Conservation (phyloP, 1,284 basidiomycete species). For the Cryptococcus sp. region DNA sequence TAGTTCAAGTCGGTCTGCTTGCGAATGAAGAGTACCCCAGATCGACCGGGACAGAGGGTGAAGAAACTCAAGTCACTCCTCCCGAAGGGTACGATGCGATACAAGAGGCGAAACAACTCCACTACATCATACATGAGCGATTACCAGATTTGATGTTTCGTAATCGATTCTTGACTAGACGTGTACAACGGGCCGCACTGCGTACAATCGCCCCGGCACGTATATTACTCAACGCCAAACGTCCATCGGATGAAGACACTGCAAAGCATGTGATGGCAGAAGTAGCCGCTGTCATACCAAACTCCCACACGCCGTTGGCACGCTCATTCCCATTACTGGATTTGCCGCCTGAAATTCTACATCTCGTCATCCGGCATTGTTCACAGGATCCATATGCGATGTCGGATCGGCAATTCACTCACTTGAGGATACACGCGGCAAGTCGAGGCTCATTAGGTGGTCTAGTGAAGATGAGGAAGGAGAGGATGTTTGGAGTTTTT, state of each 20-base stretch:
- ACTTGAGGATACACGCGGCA: slow-evolving; percentile 24
- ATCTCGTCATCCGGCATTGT: slow-evolving; percentile 31
- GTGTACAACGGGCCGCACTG: slow-evolving; percentile 25
- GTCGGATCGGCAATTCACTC: slow-evolving; percentile 31
- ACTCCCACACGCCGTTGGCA: not conserved
- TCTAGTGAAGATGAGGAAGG: slow-evolving; percentile 8
- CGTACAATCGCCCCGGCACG: slow-evolving; percentile 22
- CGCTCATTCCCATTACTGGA: slow-evolving; percentile 19
- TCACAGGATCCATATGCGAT: slow-evolving; percentile 32
- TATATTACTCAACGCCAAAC: slow-evolving; percentile 34
- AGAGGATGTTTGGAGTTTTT: slow-evolving; percentile 8
- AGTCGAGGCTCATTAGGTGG: slow-evolving; percentile 17
- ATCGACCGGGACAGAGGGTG: not conserved
- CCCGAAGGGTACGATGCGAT: not conserved
- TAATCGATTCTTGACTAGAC: slow-evolving; percentile 29
- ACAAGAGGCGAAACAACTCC: not conserved
- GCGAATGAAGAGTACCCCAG: slow-evolving; percentile 16
- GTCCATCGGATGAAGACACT: slow-evolving; percentile 12
- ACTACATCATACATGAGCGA: slow-evolving; percentile 6
- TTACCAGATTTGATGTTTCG: slow-evolving; percentile 26
- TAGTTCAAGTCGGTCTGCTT: slow-evolving; percentile 29
- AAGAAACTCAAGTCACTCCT: slow-evolving; percentile 3
- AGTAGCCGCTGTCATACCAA: slow-evolving; percentile 2
- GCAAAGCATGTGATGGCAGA: slow-evolving; percentile 21
- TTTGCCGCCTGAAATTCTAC: slow-evolving; percentile 35